phyloP scores from a whole-genome alignment of 306 rosid genomes.

The Citrullus colocynthis region DNA sequence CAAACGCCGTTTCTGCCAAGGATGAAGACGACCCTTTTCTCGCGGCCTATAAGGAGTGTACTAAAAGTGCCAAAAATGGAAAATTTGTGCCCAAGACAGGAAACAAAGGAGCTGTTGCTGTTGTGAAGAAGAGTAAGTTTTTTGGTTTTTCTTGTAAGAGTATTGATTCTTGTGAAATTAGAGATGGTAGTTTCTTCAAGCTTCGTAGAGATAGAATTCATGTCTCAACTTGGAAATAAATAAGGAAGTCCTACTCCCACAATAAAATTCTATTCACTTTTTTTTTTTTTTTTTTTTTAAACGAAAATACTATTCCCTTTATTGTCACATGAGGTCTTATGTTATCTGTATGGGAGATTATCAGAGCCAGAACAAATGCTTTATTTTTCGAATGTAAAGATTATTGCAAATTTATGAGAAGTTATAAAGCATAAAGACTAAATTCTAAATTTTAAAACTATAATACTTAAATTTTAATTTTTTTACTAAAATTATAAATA shows the following conservation, averaged over 20 bases:
- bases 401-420: too few species aligned
- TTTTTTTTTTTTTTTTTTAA: too few species aligned
- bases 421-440: too few species aligned
- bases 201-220: constrained; percentile 24
- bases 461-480: too few species aligned
- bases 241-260: too few species aligned
- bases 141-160: constrained; percentile 45
- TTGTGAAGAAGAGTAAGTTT: constrained; percentile 21
- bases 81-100: constrained; percentile 8
- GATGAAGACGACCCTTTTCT: constrained; percentile 76
- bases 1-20: constrained; percentile 43
- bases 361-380: too few species aligned
- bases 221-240: background rate
- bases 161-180: constrained; percentile 22
- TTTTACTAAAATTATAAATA: too few species aligned
- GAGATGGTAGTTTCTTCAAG: constrained; percentile 27
- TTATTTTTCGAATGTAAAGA: too few species aligned
- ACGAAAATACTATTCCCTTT: too few species aligned
- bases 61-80: constrained; percentile 28
- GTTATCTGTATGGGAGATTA: too few species aligned
- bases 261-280: background rate
- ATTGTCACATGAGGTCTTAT: too few species aligned
- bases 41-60: constrained; percentile 60
- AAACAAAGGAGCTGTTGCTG: background rate
- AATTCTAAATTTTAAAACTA: too few species aligned